Percentiles rank a stretch among this genome's conserved stretches.
Evolutionary conservation across 2,329 filamentous ascomycete genomes (phyloP).

Genomic region (Apiospora malaysiana): DNA sequence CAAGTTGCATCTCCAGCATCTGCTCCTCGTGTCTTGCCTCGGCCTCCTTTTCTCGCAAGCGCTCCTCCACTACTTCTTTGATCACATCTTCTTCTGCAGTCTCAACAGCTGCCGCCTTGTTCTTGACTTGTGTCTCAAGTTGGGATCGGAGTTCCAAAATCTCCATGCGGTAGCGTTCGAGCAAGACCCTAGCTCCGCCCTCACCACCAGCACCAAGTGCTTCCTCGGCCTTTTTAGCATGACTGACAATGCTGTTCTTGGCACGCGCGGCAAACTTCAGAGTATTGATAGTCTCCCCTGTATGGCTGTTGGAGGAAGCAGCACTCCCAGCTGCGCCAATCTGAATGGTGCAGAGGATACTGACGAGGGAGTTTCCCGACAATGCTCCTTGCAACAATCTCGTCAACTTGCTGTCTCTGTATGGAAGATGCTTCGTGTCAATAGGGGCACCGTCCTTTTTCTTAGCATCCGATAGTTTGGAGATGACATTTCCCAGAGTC

Average conservation of each 20-base stretch:
- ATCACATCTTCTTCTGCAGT: slow-evolving; percentile 68
- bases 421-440: slow-evolving; percentile 91
- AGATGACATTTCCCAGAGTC: slow-evolving; percentile 93
- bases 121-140: slow-evolving; percentile 81
- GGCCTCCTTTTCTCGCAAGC: slow-evolving; percentile 77
- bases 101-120: slow-evolving; percentile 57
- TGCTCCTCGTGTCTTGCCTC: slow-evolving; percentile 93
- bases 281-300: slow-evolving; percentile 90
- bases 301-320: slow-evolving; percentile 75
- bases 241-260: slow-evolving; percentile 97
- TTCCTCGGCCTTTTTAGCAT: slow-evolving; percentile 94
- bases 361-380: slow-evolving; percentile 92
- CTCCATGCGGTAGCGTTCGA: slow-evolving; percentile 93
- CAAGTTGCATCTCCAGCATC: slow-evolving; percentile 97
- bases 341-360: slow-evolving; percentile 96
- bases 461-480: slow-evolving; percentile 86
- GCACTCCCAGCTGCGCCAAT: slow-evolving; percentile 78
- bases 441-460: slow-evolving; percentile 82
- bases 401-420: slow-evolving; percentile 96
- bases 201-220: slow-evolving; percentile 82
- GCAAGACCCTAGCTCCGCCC: slow-evolving; percentile 81
- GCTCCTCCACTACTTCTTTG: slow-evolving; percentile 73
- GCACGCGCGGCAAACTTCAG: slow-evolving; percentile 95
- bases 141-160: slow-evolving; percentile 82
- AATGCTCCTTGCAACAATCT: slow-evolving; percentile 89